Base-by-base conservation (phyloP, 1,139 yeast species). In the Arxiozyma telluris region DNA sequence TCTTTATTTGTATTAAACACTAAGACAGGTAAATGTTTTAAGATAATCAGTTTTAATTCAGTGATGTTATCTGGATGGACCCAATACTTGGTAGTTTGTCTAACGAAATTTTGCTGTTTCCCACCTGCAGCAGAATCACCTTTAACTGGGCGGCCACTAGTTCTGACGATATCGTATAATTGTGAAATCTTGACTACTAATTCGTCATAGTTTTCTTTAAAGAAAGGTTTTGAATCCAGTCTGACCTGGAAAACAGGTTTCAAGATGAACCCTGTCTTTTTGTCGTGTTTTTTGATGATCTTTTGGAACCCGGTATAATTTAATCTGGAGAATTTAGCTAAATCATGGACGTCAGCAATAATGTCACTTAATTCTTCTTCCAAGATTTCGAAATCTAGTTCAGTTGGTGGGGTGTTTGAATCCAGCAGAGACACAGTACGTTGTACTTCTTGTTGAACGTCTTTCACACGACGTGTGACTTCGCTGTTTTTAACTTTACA, bases 61-160 rank as follows among this genome's bases (percentile, higher is more conserved):
- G 98, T 93, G 67, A 93, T 91, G 71, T 93, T 93, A 72, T 93
- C 98, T 11, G 97, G 97, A 69, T 93, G 98, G 38, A 93, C 98
- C 98, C 98, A 93, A 73, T 93, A 93, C 68, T 93, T 93, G 21
- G 98, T 93, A 21, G 98, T 93, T 73, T 93, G 98, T 72, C 98
- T 84, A 50, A 93, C 98, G 66, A 93, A 93, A 75, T 93, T 94
- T 71, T 94, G 98, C 76, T 91, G 98, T 46, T 87, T 79, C 47
- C 98, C 98, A 65, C 98, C 98, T 21, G 98, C 97, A 4, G 97
- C 71, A 1, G 96, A 83, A 72, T 93, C 98, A 59, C 98, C 98
- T 65, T 81, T 79, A 47, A 89, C 87, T 22, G 98, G 98, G 65
- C 89, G 87, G 62, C 98, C 98, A 63, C 96, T 81, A 1, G 97